These are phyloP conservation scores for Exobasidium cylindrosporum DNA, from an alignment of 1,284 basidiomycete species.

Conservation along the genomic window DNA sequence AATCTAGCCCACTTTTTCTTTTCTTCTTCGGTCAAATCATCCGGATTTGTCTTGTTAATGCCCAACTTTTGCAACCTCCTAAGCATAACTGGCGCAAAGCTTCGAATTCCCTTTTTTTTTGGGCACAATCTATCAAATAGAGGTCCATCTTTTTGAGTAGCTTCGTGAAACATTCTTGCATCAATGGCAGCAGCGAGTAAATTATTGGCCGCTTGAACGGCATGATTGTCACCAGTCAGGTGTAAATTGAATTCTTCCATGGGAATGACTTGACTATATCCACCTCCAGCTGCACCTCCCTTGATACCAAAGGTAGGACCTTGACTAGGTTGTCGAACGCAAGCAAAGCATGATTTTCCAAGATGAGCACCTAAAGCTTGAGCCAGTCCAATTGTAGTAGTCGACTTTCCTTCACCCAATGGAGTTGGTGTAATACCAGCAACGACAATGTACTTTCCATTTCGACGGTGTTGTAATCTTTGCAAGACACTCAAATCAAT, in stretches of 20 bases:
- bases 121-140: conserved; percentile 90
- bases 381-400: conserved; percentile 94
- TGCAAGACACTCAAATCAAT: conserved; percentile 86
- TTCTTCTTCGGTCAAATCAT: conserved; percentile 89
- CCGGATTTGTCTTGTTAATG: conserved; percentile 89
- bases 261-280: conserved; percentile 97
- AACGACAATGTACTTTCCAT: conserved; percentile 96
- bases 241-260: conserved; percentile 99
- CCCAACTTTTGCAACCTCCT: conserved; percentile 91
- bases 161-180: conserved; percentile 97
- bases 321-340: conserved; percentile 97
- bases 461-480: conserved; percentile 76
- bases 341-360: conserved; percentile 87
- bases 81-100: conserved; percentile 94
- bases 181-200: conserved; percentile 92
- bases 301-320: conserved; percentile 99
- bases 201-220: conserved; percentile 96
- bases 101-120: conserved; percentile 86
- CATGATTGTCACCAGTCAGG: conserved; percentile 96
- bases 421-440: conserved; percentile 98
- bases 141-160: conserved; percentile 89
- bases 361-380: conserved; percentile 95
- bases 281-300: conserved; percentile 95
- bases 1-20: conserved; percentile 83
- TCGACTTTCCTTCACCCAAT: conserved; percentile 96